Conservation (phyloP, 1,284 basidiomycete genomes). For the Rhodofomes roseus region DNA sequence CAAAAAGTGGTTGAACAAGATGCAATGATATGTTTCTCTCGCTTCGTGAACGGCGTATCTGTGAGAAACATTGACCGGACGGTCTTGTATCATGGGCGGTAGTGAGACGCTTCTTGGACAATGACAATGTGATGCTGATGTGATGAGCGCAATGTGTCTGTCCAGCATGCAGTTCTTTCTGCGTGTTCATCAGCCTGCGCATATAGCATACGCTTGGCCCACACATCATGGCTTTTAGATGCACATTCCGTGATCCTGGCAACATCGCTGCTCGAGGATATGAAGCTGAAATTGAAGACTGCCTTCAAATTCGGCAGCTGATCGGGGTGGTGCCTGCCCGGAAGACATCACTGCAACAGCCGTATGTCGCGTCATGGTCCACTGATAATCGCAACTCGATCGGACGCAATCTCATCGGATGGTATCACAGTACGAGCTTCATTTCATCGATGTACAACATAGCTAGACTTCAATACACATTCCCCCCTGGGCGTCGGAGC, state of each 20-base stretch:
- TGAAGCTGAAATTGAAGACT: not conserved
- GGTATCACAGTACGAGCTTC: constrained; percentile 3
- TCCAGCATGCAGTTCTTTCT: no score
- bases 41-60: not conserved
- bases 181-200: no score
- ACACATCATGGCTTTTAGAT: no score
- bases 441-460: constrained; percentile 7
- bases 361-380: not conserved
- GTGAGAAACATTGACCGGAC: no score
- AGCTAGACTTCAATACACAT: not conserved
- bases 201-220: no score
- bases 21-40: constrained; percentile 23
- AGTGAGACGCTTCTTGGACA: no score
- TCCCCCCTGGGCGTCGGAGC: not conserved
- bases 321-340: not conserved
- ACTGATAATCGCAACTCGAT: not conserved
- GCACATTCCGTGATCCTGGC: not conserved
- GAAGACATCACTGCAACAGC: not conserved
- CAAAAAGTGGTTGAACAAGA: constrained; percentile 72
- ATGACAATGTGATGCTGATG: no score
- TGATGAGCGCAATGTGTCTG: no score
- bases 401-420: not conserved
- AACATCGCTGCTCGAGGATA: not conserved
- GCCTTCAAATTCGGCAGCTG: not conserved
- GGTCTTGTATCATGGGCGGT: no score